Percentiles rank a stretch among this genome's conserved stretches.
phyloP scores from a whole-genome alignment of 2,329 filamentous ascomycete genomes.

The Intubia oerlemansii region DNA sequence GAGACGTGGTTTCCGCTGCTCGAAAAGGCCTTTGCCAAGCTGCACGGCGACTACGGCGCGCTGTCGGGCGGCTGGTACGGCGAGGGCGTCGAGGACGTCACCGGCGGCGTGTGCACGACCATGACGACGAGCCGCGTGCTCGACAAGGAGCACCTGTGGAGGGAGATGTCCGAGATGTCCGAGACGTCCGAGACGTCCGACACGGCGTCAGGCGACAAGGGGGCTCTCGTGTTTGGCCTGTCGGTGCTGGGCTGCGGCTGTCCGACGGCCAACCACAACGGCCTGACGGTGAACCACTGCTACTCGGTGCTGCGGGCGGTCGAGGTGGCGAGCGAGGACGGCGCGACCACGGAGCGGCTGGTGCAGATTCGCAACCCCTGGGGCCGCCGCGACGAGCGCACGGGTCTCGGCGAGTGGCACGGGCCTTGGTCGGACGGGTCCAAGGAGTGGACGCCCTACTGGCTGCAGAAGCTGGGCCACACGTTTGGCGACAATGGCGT shows the following conservation, averaged over 20 bases:
- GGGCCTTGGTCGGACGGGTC: constrained; percentile 56
- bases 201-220: too few relatives aligned
- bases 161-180: constrained; percentile 33
- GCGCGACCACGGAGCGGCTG: constrained; percentile 15
- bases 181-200: too few relatives aligned
- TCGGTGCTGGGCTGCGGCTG: constrained; percentile 12
- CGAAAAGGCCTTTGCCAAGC: constrained; percentile 60
- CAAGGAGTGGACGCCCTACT: constrained; percentile 52
- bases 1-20: constrained; percentile 57
- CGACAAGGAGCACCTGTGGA: constrained; percentile 50
- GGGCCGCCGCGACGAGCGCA: constrained; percentile 28
- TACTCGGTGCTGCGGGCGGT: constrained; percentile 28
- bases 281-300: constrained; percentile 20
- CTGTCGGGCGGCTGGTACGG: constrained; percentile 46
- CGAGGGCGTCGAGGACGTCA: constrained; percentile 25
- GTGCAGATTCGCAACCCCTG: constrained; percentile 41
- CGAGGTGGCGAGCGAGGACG: constrained; percentile 21
- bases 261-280: constrained; percentile 2
- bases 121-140: constrained; percentile 34
- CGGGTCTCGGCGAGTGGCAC: constrained; percentile 36
- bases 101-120: constrained; percentile 33
- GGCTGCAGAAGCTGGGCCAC: constrained; percentile 44
- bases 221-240: constrained; percentile 38
- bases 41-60: constrained; percentile 48
- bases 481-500: constrained; percentile 46